phyloP scores from a whole-genome alignment of 75 land plant species.

The Selaginella tamariscina region DNA sequence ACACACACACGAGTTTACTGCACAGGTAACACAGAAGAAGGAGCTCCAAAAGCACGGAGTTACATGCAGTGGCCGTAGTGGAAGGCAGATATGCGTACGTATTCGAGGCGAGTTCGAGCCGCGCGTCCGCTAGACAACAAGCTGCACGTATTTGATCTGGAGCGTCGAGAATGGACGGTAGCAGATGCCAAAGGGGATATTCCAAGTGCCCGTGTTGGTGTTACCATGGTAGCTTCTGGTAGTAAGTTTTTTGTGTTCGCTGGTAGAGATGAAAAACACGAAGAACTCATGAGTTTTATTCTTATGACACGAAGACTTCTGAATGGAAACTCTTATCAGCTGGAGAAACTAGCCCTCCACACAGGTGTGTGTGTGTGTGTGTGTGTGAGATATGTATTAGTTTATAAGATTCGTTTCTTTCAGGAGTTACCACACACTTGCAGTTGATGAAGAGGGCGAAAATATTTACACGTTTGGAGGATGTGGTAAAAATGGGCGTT shows the following conservation, averaged over 20 bases:
- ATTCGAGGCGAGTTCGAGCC: constrained; percentile 88
- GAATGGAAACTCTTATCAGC: constrained; percentile 55
- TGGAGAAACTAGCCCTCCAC: constrained; percentile 49
- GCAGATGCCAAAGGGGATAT: constrained; percentile 44
- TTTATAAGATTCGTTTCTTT: background rate
- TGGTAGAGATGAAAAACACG: constrained; percentile 60
- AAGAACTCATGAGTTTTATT: constrained; percentile 73
- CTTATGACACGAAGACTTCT: constrained; percentile 44
- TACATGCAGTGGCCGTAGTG: constrained; percentile 67
- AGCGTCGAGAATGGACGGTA: constrained; percentile 45
- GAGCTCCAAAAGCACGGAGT: constrained; percentile 73
- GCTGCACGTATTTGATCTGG: constrained; percentile 64
- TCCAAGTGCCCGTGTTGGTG: constrained; percentile 89
- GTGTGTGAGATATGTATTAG: background rate
- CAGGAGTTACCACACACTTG: constrained; percentile 85
- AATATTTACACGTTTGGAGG: constrained; percentile 75
- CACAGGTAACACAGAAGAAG: constrained; percentile 48
- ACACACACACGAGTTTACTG: no score
- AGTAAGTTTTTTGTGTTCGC: constrained; percentile 64
- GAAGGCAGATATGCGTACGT: constrained; percentile 54
- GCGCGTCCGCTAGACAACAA: constrained; percentile 76
- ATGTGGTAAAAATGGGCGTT: constrained; percentile 60
- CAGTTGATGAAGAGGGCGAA: constrained; percentile 42
- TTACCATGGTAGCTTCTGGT: constrained; percentile 63
- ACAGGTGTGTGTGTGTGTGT: constrained; percentile 20